Base-by-base conservation (phyloP, 2,329 filamentous ascomycete genomes). In the Phyllosticta capitalensis region DNA sequence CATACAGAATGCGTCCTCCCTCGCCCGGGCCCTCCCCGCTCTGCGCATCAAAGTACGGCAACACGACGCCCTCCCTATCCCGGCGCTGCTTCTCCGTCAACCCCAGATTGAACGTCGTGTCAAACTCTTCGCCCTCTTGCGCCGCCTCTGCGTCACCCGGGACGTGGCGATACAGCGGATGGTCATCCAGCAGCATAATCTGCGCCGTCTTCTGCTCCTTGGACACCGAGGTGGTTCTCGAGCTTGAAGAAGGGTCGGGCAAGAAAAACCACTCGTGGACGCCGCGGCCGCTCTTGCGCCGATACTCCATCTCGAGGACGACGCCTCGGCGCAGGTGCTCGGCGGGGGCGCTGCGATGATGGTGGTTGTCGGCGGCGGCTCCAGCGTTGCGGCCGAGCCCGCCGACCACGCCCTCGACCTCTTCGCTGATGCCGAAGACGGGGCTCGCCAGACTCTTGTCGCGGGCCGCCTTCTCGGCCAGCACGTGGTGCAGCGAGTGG, bases 21-120 rank as follows among this genome's bases (percentile, higher is more conserved):
- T 95, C 90, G 0, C 92, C 92, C 0, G 83, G 77, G 12, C 81
- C 83, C 61, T 78, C 73, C 1, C 85, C 87, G 57, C 85, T 89
- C 79, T 99, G 94, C 22, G 94, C 94, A 77, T 99, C 94, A 74
- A 95, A 96, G 72, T 99, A 97, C 17, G 94, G 94, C 72, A 97
- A 72, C 49, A 97, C 89, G 9, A 99, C 89, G 0, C 88, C 89
- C 67, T 96, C 92, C 24, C 94, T 79, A 55, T 95, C 92, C 64
- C 81, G 80, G 66, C 88, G 83, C 76, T 99, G 94, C 76, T 94
- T 91, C 61, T 96, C 92, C 19, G 92, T 97, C 61, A 99, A 76
- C 0, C 87, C 86, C 3, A 99, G 75, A 64, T 88, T 87, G 70
- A 99, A 99, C 0, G 92, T 96, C 9, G 88, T 87, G 66, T 84